Evolutionary conservation across 2,329 filamentous ascomycete genomes (phyloP), one percentile per base, ranked within the genome.

Genomic region (Camptophora hylomeconis): DNA sequence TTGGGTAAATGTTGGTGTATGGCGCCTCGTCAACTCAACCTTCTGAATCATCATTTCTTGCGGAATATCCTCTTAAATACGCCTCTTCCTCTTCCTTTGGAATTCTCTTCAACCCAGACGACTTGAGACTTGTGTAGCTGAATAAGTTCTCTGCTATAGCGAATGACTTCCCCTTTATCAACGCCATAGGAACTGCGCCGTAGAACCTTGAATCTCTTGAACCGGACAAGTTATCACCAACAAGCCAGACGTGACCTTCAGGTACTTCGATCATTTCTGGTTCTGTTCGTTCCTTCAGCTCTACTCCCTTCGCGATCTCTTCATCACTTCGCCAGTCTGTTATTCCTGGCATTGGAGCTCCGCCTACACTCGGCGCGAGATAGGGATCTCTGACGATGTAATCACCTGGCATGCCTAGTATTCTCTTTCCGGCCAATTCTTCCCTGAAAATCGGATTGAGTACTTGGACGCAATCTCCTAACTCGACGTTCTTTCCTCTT

Each of bases 381-480:
- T 30, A 47, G 24, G 48, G 45, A 45, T 65, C 58, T 31, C 51
- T 50, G 37, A 61, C 52, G 15, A 67, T 61, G 47, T 63, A 67
- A 50, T 68, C 64, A 13, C 64, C 80, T 1, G 75, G 74, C 67
- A 84, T 61, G 14, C 77, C 79, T 31, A 80, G 49, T 22, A 94
- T 72, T 36, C 89, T 69, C 63, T 98, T 98, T 28, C 84, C 69
- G 8, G 73, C 80, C 33, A 58, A 57, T 13, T 69, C 57, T 5
- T 65, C 61, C 8, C 67, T 54, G 36, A 75, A 68, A 22, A 75
- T 62, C 10, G 89, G 89, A 42, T 86, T 79, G 32, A 71, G 67
- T 53, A 80, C 92, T 14, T 69, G 67, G 26, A 95, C 74, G 7
- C 94, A 57, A 54, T 98, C 89, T 16, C 89, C 89, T n/a, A 93